A percentile compares a stretch with the other conserved stretches of the same genome.
Conservation (phyloP, 306 rosid genomes). For the Begonia masoniana region DNA sequence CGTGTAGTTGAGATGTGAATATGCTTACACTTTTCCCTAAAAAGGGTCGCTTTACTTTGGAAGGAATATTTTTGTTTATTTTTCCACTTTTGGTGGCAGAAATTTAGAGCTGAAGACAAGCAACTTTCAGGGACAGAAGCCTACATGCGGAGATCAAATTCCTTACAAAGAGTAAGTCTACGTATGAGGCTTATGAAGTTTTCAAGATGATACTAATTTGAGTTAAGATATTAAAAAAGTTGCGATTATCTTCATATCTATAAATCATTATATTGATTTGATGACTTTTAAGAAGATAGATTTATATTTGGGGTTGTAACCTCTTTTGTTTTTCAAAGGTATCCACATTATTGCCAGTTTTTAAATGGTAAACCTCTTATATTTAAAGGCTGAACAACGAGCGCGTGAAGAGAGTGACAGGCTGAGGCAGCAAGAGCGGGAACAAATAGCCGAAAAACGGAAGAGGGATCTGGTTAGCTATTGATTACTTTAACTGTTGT, state of each 20-base stretch:
- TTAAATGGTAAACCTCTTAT: not conserved
- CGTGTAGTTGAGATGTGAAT: too few relatives aligned
- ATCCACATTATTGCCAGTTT: too few relatives aligned
- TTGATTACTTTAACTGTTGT: not conserved
- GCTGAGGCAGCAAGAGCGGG: conserved; percentile 85
- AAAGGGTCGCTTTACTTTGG: not conserved
- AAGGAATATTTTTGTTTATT: not conserved
- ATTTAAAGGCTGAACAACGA: conserved; percentile 81
- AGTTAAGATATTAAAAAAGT: too few relatives aligned
- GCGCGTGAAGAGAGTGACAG: conserved; percentile 97
- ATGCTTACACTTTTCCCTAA: too few relatives aligned
- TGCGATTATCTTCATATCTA: too few relatives aligned
- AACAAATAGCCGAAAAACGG: conserved; percentile 76
- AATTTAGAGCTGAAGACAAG: conserved; percentile 80
- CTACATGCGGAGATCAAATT: conserved; percentile 70
- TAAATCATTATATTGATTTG: too few relatives aligned
- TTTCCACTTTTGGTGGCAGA: conserved; percentile 26
- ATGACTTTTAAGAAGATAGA: too few relatives aligned
- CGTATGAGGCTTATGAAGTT: not conserved
- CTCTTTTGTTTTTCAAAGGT: too few relatives aligned
- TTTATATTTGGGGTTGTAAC: too few relatives aligned
- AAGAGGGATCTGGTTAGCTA: conserved; percentile 78
- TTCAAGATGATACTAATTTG: too few relatives aligned
- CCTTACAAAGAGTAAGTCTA: conserved; percentile 79
- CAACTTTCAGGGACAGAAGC: conserved; percentile 90